These are phyloP conservation scores for Coprinopsis sp. DNA, from an alignment of 768 basidiomycete genomes.

Conservation along the genomic window DNA sequence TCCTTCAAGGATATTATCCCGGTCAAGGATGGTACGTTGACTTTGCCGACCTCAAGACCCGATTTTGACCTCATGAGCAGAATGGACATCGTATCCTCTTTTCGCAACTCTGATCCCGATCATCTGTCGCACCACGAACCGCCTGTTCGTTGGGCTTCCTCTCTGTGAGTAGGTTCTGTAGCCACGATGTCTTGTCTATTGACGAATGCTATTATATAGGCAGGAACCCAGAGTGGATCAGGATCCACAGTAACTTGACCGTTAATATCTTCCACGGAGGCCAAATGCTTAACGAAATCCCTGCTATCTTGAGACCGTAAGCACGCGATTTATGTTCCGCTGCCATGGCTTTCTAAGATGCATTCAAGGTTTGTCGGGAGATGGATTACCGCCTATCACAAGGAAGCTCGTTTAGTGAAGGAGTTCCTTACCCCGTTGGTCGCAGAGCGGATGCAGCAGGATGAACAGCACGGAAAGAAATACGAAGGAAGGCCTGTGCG, in stretches of 20 bases:
- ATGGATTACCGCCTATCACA: conserved; percentile 7
- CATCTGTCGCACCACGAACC: conserved; percentile 34
- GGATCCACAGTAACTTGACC: conserved; percentile 29
- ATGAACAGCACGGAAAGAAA: conserved; percentile 7
- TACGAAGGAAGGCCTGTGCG: conserved; percentile 10
- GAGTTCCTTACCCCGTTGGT: conserved; percentile 15
- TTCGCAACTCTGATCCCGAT: conserved; percentile 27
- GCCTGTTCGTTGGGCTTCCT: conserved; percentile 42
- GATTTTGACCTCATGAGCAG: background rate
- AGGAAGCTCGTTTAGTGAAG: conserved; percentile 1
- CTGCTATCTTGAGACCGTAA: conserved; percentile 39
- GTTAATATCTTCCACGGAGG: conserved; percentile 27
- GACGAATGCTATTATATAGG: conserved; percentile 23
- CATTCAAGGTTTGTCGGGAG: conserved; percentile 13
- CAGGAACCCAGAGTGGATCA: conserved; percentile 34
- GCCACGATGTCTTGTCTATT: background rate
- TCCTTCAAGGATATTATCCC: conserved; percentile 38
- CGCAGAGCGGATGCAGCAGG: conserved; percentile 2
- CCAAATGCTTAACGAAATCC: conserved; percentile 31
- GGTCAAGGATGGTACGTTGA: conserved; percentile 19
- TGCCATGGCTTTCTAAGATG: background rate
- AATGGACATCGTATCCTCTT: background rate
- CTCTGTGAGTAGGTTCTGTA: conserved; percentile 30
- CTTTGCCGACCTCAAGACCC: background rate
- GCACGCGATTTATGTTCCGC: conserved; percentile 6